phyloP scores from a whole-genome alignment of 306 rosid genomes.

The Malus orientalis region DNA sequence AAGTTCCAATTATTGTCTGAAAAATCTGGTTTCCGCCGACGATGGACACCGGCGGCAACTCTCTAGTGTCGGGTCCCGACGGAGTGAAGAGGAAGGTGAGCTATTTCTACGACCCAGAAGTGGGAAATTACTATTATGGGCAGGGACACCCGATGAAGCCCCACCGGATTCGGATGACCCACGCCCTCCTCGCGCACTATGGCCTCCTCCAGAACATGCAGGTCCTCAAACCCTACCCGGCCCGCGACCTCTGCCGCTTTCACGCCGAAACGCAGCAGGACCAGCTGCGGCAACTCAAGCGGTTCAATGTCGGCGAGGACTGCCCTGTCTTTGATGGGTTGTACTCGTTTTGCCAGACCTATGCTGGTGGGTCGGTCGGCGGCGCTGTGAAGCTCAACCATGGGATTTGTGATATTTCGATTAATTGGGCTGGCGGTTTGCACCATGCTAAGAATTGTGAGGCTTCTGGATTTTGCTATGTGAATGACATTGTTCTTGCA shows the following conservation, averaged over 20 bases:
- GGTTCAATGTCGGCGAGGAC: conserved; percentile 87
- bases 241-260: conserved; percentile 72
- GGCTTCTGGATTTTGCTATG: conserved; percentile 88
- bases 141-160: conserved; percentile 97
- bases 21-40: background rate
- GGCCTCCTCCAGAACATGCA: conserved; percentile 86
- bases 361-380: conserved; percentile 92
- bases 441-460: conserved; percentile 91
- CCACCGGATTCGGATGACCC: conserved; percentile 81
- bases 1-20: background rate
- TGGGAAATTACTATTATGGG: conserved; percentile 83
- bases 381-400: conserved; percentile 81
- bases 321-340: conserved; percentile 88
- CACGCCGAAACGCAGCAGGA: conserved; percentile 90
- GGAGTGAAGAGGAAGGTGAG: conserved; percentile 75
- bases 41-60: conserved; percentile 70
- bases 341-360: conserved; percentile 76
- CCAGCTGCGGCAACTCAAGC: conserved; percentile 77
- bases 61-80: conserved; percentile 68
- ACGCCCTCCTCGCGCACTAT: conserved; percentile 81
- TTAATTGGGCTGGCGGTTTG: conserved; percentile 86
- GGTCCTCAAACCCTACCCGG: conserved; percentile 86
- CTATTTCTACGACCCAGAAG: conserved; percentile 85
- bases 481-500: conserved; percentile 73
- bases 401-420: conserved; percentile 71